Base-by-base conservation (phyloP, 805 yeast species). In the Wickerhamomyces subpelliculosus region DNA sequence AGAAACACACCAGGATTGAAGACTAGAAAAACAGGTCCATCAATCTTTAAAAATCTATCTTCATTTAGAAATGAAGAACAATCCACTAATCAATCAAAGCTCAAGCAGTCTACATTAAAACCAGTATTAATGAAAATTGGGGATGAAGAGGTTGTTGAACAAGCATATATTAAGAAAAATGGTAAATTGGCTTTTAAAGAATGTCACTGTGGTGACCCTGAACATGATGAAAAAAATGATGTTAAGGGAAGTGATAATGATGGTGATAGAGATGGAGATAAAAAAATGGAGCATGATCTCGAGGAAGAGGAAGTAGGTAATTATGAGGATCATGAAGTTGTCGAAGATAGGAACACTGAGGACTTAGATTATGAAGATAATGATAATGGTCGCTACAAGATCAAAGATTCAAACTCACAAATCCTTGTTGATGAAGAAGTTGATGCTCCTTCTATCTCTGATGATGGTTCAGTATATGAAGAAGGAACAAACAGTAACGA, bases 41-140 rank as follows among this genome's bases (percentile, higher is more conserved):
- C 24, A n/a, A 12, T 28, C 8, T 19, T 13, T 4, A 16, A 29
- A 14, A 16, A 33, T 7, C 36, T 46, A 12, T 41, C 50, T 5
- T 45, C 49, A 2, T 49, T 43, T 27, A 37, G 38, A 27, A 42
- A 44, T 41, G 45, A 36, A 4, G 27, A 19, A 9, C 14, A 32
- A 5, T 4, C 19, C 5, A 12, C 16, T 13, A n/a, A n/a, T n/a
- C n/a, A n/a, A n/a, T 14, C 32, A 17, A 27, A 22, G 10, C 16
- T 16, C 23, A 35, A 23, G 11, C 41, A 41, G 22, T 16, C 27
- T 2, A 37, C 39, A 4, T 7, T 38, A 10, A 42, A 42, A 5
- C 19, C 34, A 12, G 46, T 54, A 9, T 43, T 48, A 1, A 44
- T 55, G 32, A 50, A 50, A 25, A 47, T 52, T 19, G 59, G 47